These are phyloP conservation scores for Aspergillus incahuasiensis DNA, from an alignment of 495 filamentous ascomycete genomes.

Conservation along the genomic window DNA sequence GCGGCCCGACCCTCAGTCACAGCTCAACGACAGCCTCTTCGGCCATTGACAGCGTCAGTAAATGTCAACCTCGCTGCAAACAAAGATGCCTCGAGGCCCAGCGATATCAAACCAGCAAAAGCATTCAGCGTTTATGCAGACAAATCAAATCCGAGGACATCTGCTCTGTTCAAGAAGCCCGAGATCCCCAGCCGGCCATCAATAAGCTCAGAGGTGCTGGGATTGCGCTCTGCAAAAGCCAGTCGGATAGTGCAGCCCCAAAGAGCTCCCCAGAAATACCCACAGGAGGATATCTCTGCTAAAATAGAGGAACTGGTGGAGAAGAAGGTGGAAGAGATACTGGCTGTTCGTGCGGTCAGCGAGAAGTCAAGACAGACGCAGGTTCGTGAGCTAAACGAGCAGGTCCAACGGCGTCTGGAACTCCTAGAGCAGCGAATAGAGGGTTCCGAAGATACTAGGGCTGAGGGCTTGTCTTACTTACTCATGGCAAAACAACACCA, in stretches of 20 bases:
- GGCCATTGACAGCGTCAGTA: slow-evolving; percentile 58
- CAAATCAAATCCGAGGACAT: slow-evolving; percentile 45
- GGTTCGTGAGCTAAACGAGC: slow-evolving; percentile 60
- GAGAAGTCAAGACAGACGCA: slow-evolving; percentile 46
- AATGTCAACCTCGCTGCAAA: slow-evolving; percentile 54
- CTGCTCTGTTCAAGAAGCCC: slow-evolving; percentile 35
- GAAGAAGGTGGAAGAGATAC: slow-evolving; percentile 81
- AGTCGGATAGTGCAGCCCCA: slow-evolving; percentile 27
- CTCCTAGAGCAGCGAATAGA: slow-evolving; percentile 81
- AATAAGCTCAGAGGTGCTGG: slow-evolving; percentile 31
- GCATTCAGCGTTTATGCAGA: slow-evolving; percentile 82
- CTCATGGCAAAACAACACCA: slow-evolving; percentile 91
- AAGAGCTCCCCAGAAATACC: slow-evolving; percentile 21
- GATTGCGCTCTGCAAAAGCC: slow-evolving; percentile 27
- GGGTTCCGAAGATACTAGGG: slow-evolving; percentile 63
- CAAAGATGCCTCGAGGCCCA: slow-evolving; percentile 44
- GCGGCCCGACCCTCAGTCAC: slow-evolving; percentile 36
- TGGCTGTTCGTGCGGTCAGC: slow-evolving; percentile 61
- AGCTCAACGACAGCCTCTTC: slow-evolving; percentile 66
- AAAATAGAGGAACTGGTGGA: slow-evolving; percentile 88
- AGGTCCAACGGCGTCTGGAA: slow-evolving; percentile 75
- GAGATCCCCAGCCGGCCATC: slow-evolving; percentile 38
- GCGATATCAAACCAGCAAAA: slow-evolving; percentile 68
- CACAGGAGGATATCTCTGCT: slow-evolving; percentile 54
- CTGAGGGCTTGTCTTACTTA: slow-evolving; percentile 77